A percentile compares a stretch with the other conserved stretches of the same genome.
Conservation (phyloP, 2,329 filamentous ascomycete genomes). For the Grosmannia huntii region DNA sequence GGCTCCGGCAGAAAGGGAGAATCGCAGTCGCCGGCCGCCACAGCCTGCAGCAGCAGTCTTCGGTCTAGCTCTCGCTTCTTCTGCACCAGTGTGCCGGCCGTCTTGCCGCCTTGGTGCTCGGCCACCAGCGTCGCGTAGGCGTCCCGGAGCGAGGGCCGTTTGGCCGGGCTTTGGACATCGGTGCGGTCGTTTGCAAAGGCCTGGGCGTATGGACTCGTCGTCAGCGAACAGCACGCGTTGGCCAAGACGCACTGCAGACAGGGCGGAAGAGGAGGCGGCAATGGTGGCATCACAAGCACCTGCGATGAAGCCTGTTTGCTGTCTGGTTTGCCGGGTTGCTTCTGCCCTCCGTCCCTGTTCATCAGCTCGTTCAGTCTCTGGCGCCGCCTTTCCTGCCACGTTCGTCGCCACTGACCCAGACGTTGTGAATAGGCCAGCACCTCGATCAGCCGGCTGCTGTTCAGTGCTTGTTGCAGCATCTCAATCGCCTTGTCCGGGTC, state of each 20-base stretch:
- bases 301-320: not conserved
- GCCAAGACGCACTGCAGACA: conserved; percentile 12
- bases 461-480: not conserved
- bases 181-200: conserved; percentile 6
- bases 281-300: not conserved
- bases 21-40: conserved; percentile 1
- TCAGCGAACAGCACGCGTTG: conserved; percentile 10
- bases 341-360: not conserved
- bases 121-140: not conserved
- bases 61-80: conserved; percentile 8
- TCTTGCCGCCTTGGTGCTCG: not conserved
- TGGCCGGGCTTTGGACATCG: not conserved
- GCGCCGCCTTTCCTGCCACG: not conserved
- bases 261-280: conserved; percentile 8
- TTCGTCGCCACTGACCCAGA: not conserved
- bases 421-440: not conserved
- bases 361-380: not conserved
- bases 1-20: conserved; percentile 5
- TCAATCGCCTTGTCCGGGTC: not conserved
- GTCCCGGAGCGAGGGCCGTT: not conserved
- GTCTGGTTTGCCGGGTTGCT: not conserved
- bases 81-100: not conserved
- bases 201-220: conserved; percentile 4
- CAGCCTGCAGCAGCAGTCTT: conserved; percentile 2
- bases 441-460: not conserved